Percentiles rank a stretch among this genome's conserved stretches.
phyloP scores from a whole-genome alignment of 1,139 yeast species.

The Tardiomyces blankii region DNA sequence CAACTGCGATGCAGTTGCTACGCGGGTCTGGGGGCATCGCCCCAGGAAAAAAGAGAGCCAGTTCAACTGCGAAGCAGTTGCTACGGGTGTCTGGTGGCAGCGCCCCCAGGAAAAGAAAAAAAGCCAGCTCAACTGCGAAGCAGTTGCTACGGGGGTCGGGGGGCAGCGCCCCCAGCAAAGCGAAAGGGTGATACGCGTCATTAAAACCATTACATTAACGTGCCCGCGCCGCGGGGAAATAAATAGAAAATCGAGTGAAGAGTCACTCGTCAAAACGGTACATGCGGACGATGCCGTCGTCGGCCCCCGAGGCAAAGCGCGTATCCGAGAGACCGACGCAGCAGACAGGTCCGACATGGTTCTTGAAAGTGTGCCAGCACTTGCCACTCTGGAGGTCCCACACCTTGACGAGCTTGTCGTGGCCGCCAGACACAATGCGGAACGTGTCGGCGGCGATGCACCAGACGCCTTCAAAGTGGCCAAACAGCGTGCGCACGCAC shows the following conservation, averaged over 20 bases:
- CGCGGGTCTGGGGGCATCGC: too few species aligned
- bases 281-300: conserved; percentile 74
- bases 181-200: too few species aligned
- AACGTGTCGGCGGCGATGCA: conserved; percentile 91
- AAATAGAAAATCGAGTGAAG: not conserved
- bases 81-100: too few species aligned
- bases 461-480: conserved; percentile 98
- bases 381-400: conserved; percentile 95
- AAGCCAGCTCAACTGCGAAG: too few species aligned
- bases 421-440: conserved; percentile 88
- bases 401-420: conserved; percentile 78
- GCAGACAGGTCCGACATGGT: conserved; percentile 62
- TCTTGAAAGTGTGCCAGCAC: conserved; percentile 85
- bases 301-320: conserved; percentile 81
- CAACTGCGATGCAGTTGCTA: too few species aligned
- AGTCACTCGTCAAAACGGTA: conserved; percentile 50
- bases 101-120: too few species aligned
- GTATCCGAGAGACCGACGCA: conserved; percentile 89
- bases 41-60: too few species aligned
- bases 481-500: conserved; percentile 88
- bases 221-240: not conserved
- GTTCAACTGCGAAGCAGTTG: too few species aligned
- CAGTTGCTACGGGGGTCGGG: too few species aligned
- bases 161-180: too few species aligned
- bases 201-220: not conserved